Conservation (phyloP, 306 rosid genomes). For the Citrullus amarus region DNA sequence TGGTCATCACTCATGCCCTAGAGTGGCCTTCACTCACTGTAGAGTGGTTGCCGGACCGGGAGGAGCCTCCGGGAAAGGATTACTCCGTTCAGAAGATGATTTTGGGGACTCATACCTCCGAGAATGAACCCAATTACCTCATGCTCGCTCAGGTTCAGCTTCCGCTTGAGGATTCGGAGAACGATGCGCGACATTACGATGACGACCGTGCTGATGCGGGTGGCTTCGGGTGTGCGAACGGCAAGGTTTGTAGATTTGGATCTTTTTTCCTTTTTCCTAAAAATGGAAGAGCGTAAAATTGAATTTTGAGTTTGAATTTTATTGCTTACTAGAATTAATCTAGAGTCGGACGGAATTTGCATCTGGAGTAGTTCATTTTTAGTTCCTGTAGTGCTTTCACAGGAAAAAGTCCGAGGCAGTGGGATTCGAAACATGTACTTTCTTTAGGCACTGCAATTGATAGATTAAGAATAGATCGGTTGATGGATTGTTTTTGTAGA, state of each 20-base stretch:
- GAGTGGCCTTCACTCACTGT: slow-evolving; percentile 99
- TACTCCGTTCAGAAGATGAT: slow-evolving; percentile 86
- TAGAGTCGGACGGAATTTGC: background rate
- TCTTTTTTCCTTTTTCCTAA: background rate
- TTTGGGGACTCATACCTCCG: slow-evolving; percentile 89
- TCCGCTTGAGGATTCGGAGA: slow-evolving; percentile 86
- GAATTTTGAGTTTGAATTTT: background rate
- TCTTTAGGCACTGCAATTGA: background rate
- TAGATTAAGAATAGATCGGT: background rate
- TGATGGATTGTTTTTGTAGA: background rate
- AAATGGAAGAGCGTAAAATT: background rate
- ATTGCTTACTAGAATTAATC: background rate
- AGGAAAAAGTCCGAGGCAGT: background rate
- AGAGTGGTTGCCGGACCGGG: slow-evolving; percentile 88
- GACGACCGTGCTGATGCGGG: slow-evolving; percentile 76
- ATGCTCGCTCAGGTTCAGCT: slow-evolving; percentile 97
- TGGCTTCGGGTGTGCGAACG: slow-evolving; percentile 84
- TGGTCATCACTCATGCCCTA: slow-evolving; percentile 88
- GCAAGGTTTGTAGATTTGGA: slow-evolving; percentile 39
- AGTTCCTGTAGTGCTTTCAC: background rate
- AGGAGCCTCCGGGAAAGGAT: slow-evolving; percentile 92
- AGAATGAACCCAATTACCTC: slow-evolving; percentile 90
- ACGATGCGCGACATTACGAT: slow-evolving; percentile 85
- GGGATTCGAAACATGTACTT: background rate
- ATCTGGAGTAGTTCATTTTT: background rate